Evolutionary conservation across 2,329 filamentous ascomycete species (phyloP), one percentile per base, ranked within the genome.

Genomic region (Diaporthe citriasiana): DNA sequence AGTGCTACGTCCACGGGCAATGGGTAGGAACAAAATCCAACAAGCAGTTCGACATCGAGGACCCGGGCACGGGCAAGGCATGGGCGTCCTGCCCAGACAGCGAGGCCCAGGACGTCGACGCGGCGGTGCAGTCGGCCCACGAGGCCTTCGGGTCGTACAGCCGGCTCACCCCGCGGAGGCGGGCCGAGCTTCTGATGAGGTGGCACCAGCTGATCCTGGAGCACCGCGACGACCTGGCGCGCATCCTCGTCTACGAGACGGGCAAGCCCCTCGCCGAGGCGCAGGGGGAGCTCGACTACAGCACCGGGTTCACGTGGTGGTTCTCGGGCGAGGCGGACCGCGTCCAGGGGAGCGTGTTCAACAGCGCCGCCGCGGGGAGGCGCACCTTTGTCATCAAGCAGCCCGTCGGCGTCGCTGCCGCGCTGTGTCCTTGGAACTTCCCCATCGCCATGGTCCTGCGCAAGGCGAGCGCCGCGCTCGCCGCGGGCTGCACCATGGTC

Each of bases 381-480:
- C 87, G 93, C 17, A 87, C 92, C 3, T 89, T 95, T 75, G 93
- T 92, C 0, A 88, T 95, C 77, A 95, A 95, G 84, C 92, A 94
- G 81, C 92, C 92, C 0, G 87, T 94, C 74, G 93, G 93, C 72
- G 91, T 93, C 15, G 87, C 89, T 0, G 92, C 88, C 0, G 92
- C 92, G 0, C 83, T 94, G 22, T 92, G 94, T 1, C 92, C 93
- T 6, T 94, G 92, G 92, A 93, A 94, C 78, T 93, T 93, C 76
- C 91, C 91, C 0, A 86, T 93, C 68, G 91, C 91, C 51, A 76
- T 94, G 90, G 87, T 93, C 9, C 81, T 93, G 70, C 86, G 93
- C 42, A 94, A 94, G 80, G 91, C 89, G 2, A 87, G 89, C 63
- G 91, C 92, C 9, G 92, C 92, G 1, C 82, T 94, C 51, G 93